Evolutionary conservation across 2,329 filamentous ascomycete species (phyloP).

Genomic region (Blumeria hordei): DNA sequence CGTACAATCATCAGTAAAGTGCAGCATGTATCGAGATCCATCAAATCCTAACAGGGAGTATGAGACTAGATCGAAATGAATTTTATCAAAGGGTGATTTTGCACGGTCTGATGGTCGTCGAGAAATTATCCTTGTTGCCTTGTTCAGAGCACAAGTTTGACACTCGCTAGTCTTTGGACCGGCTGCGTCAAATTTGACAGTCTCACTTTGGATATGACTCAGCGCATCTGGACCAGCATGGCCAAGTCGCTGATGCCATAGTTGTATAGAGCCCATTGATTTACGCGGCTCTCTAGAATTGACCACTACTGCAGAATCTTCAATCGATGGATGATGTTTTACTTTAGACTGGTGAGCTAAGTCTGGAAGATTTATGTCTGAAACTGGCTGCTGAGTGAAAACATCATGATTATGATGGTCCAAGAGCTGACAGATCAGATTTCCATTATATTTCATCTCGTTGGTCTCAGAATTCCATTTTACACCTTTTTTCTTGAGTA

Average conservation of each 20-base stretch:
- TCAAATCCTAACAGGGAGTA: neutral
- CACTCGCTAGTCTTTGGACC: neutral
- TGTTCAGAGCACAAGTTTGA: neutral
- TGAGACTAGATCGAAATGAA: neutral
- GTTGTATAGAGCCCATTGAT: neutral
- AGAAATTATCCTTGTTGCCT: neutral
- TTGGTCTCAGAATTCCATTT: neutral
- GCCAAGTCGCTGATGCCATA: neutral
- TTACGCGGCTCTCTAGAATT: neutral
- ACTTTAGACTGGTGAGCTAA: neutral
- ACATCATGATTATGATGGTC: neutral
- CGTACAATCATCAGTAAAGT: neutral
- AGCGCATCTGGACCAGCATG: neutral
- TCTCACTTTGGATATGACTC: neutral
- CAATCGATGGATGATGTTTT: neutral
- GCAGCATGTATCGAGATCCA: neutral
- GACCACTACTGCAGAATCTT: neutral
- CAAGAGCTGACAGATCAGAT: neutral
- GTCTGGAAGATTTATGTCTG: neutral
- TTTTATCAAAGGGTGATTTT: neutral
- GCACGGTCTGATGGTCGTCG: neutral
- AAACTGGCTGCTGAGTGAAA: neutral
- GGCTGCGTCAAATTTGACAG: neutral
- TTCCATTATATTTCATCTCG: neutral
- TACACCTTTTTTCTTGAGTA: neutral